phyloP scores from a whole-genome alignment of 345 rosid genomes.

The Gossypium anomalum region DNA sequence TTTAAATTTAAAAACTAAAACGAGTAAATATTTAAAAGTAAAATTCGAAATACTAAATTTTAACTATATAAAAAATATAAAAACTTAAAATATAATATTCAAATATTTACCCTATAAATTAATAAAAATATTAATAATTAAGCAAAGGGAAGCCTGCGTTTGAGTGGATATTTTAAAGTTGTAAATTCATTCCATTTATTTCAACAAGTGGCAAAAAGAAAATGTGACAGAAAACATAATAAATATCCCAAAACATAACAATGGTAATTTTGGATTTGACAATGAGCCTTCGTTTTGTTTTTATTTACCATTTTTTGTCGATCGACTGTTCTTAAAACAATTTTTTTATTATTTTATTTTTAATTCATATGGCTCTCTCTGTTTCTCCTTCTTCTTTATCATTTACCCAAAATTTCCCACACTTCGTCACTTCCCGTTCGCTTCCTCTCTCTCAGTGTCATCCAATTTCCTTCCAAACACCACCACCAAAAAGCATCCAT shows the following conservation, averaged over 20 bases:
- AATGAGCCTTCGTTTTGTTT: neutral
- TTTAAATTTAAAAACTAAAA: no score
- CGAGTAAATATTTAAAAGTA: no score
- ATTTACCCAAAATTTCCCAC: neutral
- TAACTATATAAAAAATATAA: no score
- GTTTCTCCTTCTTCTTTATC: neutral
- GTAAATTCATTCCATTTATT: no score
- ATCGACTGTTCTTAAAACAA: neutral
- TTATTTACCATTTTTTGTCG: neutral
- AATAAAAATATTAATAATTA: no score
- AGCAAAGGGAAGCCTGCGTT: no score
- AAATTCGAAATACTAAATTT: no score
- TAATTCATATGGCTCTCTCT: conserved; percentile 1
- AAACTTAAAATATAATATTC: no score
- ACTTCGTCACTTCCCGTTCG: neutral
- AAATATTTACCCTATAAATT: no score
- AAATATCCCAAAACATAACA: neutral
- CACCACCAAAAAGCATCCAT: neutral
- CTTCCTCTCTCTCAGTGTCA: neutral
- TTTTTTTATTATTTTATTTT: neutral
- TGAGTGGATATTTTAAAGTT: no score
- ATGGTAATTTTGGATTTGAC: neutral
- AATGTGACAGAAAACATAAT: no score
- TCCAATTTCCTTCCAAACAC: conserved; percentile 9
- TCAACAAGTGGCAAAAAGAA: no score